Base-by-base conservation (phyloP, 257 asterid genomes). In the Przewalskia tangutica region DNA sequence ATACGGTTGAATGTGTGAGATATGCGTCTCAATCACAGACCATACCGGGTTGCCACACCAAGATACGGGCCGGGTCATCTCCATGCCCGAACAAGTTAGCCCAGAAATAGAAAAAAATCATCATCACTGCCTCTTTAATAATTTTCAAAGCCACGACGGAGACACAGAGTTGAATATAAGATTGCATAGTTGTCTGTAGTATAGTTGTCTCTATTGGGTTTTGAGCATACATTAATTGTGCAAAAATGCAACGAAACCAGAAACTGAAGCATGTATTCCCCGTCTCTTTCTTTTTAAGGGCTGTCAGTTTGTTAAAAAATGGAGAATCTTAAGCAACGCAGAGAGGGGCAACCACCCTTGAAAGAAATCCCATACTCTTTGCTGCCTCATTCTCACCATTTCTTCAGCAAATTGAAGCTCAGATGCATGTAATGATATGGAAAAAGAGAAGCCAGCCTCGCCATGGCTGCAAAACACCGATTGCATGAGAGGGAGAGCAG, bases 281-380 rank as follows among this genome's bases (percentile, higher is more conserved):
- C 42, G 16, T 16, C 4, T 5, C 40, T 42, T 0, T 40, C 27
- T 20, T 13, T 18, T n/a, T 13, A 82, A 62, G 70, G 77, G 56
- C 56, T 77, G 34, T 83, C 51, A 36, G 12, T 48, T 51, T n/a
- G 10, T 76, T 80, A 10, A 48, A 42, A 18, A 32, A 4, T 1
- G 42, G 9, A 18, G 42, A 67, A 81, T 66, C 84, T 79, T 55
- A 5, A 89, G 87, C 86, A 20, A 66, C 23, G 63, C 86, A 86
- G 85, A 88, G 84, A 88, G 88, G 85, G 87, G 90, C 89, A 91
- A 89, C 91, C 89, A 80, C 91, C 91, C 91, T 84, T 83, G n/a
- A 83, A 76, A 62, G 83, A 84, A 80, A 68, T 27, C 86, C 87
- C 82, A 17, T 18, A 27, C 62, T 44, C 63, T 44, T n/a, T 80